These are phyloP conservation scores for Saccharomycopsis hybrid DNA, from an alignment of 1,139 yeast species.

Conservation along the genomic window DNA sequence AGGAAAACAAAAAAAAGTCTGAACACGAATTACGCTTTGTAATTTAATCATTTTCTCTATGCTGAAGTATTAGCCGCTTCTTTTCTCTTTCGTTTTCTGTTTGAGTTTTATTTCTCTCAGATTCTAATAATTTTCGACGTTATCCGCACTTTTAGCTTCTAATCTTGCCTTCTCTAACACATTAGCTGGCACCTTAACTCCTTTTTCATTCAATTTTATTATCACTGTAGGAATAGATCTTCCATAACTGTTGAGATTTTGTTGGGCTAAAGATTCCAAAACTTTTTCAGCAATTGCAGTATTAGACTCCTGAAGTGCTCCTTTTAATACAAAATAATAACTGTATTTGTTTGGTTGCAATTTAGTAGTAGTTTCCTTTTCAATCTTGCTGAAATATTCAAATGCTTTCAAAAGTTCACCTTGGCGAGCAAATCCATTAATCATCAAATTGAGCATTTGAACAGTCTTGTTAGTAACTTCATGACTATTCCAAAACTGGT, in stretches of 20 bases:
- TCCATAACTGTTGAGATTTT: constrained; percentile 2
- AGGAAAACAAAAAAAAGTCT: no score
- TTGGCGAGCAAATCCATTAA: constrained; percentile 38
- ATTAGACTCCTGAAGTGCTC: constrained; percentile 35
- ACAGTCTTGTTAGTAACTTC: constrained; percentile 31
- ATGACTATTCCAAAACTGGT: constrained; percentile 29
- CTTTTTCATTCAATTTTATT: constrained; percentile 14
- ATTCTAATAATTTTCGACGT: no score
- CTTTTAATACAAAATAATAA: constrained; percentile 46
- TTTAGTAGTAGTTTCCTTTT: constrained; percentile 23
- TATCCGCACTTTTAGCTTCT: no score
- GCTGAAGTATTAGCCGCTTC: no score
- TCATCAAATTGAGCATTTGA: constrained; percentile 55
- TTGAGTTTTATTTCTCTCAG: no score
- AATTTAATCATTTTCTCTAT: no score
- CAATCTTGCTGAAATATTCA: constrained; percentile 32
- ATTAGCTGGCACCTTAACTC: constrained; percentile 22
- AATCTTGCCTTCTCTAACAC: constrained; percentile 1
- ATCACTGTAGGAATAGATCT: constrained; percentile 13
- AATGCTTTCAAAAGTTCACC: constrained; percentile 36
- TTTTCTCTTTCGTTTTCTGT: no score
- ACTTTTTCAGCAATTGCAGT: constrained; percentile 33
- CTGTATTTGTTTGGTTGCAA: constrained; percentile 57
- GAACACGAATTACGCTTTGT: no score
- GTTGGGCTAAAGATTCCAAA: constrained; percentile 32